Evolutionary conservation across 441 rosid genomes (phyloP).

Genomic region (Viola pubescens): DNA sequence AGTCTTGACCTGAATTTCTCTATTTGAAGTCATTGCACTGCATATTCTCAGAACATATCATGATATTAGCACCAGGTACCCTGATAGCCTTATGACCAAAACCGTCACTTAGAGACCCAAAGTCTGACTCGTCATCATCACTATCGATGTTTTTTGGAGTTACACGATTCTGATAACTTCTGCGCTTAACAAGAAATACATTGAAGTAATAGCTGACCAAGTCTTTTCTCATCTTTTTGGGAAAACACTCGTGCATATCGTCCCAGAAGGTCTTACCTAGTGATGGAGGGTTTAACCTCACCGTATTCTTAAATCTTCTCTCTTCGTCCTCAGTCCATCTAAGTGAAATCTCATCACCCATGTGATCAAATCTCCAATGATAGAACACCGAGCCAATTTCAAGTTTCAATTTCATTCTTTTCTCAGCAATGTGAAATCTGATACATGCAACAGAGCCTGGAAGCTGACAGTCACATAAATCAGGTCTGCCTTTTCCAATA

Average conservation of each 20-base stretch:
- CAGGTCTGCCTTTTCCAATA: conserved; percentile 75
- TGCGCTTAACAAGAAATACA: conserved; percentile 54
- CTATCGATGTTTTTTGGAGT: conserved; percentile 49
- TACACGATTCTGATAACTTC: conserved; percentile 61
- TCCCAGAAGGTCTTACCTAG: conserved; percentile 41
- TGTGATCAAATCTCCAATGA: conserved; percentile 48
- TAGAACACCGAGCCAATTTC: conserved; percentile 68
- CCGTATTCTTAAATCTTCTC: conserved; percentile 37
- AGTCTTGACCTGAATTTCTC: conserved; percentile 9
- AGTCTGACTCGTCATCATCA: conserved; percentile 48
- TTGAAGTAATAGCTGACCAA: conserved; percentile 78
- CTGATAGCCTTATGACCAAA: conserved; percentile 37
- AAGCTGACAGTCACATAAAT: conserved; percentile 49
- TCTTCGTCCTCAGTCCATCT: conserved; percentile 54
- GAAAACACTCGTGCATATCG: conserved; percentile 29
- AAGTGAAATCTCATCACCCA: conserved; percentile 67
- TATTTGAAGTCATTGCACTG: conserved; percentile 39
- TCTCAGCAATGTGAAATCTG: conserved; percentile 61
- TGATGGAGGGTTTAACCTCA: conserved; percentile 35
- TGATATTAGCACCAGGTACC: conserved; percentile 24
- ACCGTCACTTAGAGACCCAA: conserved; percentile 32
- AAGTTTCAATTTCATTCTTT: conserved; percentile 47
- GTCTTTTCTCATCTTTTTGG: conserved; percentile 44
- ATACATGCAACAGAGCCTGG: conserved; percentile 62
- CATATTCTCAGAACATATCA: conserved; percentile 45